phyloP scores from a whole-genome alignment of 2,329 filamentous ascomycete species.

The Raffaelea ambrosiae region DNA sequence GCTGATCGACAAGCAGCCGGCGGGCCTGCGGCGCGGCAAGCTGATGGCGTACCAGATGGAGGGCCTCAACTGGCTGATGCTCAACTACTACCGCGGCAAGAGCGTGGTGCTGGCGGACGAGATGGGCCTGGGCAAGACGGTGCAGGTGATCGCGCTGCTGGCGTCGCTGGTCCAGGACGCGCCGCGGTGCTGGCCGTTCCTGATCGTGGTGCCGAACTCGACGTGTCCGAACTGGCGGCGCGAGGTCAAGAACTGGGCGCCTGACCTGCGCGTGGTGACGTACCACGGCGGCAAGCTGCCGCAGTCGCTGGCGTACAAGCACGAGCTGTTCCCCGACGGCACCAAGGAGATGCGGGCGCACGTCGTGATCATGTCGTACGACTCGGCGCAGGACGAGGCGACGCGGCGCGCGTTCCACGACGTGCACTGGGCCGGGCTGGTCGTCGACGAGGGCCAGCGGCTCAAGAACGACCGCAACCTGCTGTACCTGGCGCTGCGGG shows the following conservation, averaged over 20 bases:
- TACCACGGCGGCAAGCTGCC: conserved; percentile 75
- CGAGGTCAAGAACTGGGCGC: conserved; percentile 91
- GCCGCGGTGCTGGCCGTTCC: conserved; percentile 79
- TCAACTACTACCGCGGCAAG: conserved; percentile 72
- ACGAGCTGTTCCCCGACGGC: conserved; percentile 73
- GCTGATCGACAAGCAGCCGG: conserved; percentile 64
- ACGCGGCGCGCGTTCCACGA: conserved; percentile 57
- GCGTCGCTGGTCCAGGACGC: conserved; percentile 59
- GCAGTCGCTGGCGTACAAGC: conserved; percentile 67
- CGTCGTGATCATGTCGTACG: conserved; percentile 90
- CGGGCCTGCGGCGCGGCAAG: conserved; percentile 58
- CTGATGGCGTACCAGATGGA: conserved; percentile 92
- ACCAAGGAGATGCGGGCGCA: conserved; percentile 70
- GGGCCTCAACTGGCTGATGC: conserved; percentile 90
- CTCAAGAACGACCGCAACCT: conserved; percentile 86
- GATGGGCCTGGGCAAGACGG: conserved; percentile 96
- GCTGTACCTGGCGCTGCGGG: conserved; percentile 65
- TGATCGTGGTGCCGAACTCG: conserved; percentile 88
- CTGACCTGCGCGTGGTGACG: conserved; percentile 76
- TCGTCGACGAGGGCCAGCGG: conserved; percentile 92
- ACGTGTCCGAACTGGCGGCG: conserved; percentile 97
- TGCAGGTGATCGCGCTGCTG: conserved; percentile 81
- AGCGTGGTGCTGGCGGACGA: conserved; percentile 94
- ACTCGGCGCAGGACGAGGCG: conserved; percentile 69
- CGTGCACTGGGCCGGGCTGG: conserved; percentile 76